These are phyloP conservation scores for Orbilia oligospora DNA, from an alignment of 2,329 filamentous ascomycete species.

Conservation along the genomic window DNA sequence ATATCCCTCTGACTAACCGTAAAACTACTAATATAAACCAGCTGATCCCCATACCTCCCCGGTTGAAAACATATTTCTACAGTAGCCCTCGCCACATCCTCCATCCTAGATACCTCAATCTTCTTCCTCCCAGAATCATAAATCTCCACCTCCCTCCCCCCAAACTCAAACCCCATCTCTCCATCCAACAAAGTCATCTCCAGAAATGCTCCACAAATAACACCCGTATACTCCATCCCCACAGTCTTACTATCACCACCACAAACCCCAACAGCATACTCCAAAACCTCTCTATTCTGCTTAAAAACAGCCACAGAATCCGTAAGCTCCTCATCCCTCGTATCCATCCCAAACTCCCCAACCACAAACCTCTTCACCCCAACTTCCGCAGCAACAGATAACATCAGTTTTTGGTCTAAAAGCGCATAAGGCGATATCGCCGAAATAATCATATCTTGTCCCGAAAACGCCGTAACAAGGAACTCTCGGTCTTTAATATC, in stretches of 20 bases:
- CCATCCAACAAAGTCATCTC: constrained; percentile 30
- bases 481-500: too few relatives aligned
- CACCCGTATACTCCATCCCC: constrained; percentile 19
- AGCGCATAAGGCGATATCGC: constrained; percentile 38
- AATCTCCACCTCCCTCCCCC: not conserved
- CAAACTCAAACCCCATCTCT: constrained; percentile 37
- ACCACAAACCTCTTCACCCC: constrained; percentile 43
- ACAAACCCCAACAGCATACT: constrained; percentile 13
- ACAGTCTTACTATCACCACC: not conserved
- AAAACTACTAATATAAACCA: constrained; percentile 32
- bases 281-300: constrained; percentile 18
- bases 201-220: constrained; percentile 33
- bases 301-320: constrained; percentile 21
- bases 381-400: constrained; percentile 23
- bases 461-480: too few relatives aligned
- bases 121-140: constrained; percentile 35
- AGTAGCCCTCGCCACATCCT: constrained; percentile 27
- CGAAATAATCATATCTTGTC: constrained; percentile 37
- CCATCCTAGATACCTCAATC: constrained; percentile 24
- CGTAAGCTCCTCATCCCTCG: constrained; percentile 13
- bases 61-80: constrained; percentile 32
- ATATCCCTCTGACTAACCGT: constrained; percentile 33
- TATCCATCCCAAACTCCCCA: constrained; percentile 40
- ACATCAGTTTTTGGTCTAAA: constrained; percentile 34
- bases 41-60: constrained; percentile 3